These are phyloP conservation scores for Flaveria brownii DNA, from an alignment of 129 eudicot genomes.

Conservation along the genomic window DNA sequence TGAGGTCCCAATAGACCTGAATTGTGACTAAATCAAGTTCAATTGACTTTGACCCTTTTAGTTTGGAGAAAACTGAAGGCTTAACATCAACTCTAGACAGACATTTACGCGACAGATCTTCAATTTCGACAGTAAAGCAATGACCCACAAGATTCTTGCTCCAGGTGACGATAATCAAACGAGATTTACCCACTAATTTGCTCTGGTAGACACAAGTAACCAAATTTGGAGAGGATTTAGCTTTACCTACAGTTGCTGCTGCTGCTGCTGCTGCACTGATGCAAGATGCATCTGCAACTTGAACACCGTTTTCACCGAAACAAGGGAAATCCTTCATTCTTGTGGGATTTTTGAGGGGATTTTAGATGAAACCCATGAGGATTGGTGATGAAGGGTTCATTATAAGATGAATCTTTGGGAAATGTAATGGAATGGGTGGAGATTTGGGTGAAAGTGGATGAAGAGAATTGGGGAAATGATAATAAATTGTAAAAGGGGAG, in stretches of 20 bases:
- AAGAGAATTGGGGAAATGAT: background rate
- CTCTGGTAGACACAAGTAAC: constrained; percentile 65
- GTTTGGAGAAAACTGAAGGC: constrained; percentile 68
- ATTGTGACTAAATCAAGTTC: constrained; percentile 51
- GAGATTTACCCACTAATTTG: constrained; percentile 64
- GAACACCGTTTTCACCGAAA: constrained; percentile 85
- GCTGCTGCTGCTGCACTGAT: constrained; percentile 43
- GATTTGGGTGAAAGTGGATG: constrained; percentile 16
- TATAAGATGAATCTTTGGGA: background rate
- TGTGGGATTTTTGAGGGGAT: background rate
- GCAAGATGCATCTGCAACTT: constrained; percentile 80
- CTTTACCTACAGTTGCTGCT: constrained; percentile 36
- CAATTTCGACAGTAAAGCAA: constrained; percentile 63
- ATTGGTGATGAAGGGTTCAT: too few relatives aligned
- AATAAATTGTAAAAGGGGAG: background rate
- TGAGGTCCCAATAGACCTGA: constrained; percentile 79
- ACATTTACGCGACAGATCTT: constrained; percentile 53
- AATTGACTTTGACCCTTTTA: constrained; percentile 63
- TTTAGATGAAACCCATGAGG: background rate
- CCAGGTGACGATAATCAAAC: constrained; percentile 61
- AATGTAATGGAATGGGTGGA: background rate
- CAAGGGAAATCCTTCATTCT: constrained; percentile 90
- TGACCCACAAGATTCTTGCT: constrained; percentile 80
- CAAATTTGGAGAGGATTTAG: constrained; percentile 63
- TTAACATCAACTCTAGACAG: constrained; percentile 66